Conservation (phyloP, 805 yeast species). For the Saitoella complicata region DNA sequence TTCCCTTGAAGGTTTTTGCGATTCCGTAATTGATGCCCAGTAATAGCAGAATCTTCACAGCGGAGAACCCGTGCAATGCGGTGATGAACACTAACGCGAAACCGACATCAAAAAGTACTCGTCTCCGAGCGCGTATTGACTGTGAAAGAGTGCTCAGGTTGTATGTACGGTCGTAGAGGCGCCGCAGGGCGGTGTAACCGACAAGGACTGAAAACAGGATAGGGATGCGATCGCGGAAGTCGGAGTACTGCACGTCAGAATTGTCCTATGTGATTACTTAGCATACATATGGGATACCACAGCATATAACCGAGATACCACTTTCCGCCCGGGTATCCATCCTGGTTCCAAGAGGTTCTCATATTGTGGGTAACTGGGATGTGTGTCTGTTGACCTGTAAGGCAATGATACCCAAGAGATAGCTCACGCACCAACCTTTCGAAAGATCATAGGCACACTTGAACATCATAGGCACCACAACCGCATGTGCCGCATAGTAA, state of each 20-base stretch:
- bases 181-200: constrained; percentile 40
- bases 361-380: constrained; percentile 54
- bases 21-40: constrained; percentile 37
- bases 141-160: constrained; percentile 7
- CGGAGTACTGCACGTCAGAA: constrained; percentile 76
- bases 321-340: constrained; percentile 80
- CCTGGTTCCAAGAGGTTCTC: constrained; percentile 53
- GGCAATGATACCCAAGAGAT: background rate
- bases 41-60: constrained; percentile 44
- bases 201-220: constrained; percentile 39
- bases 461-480: constrained; percentile 71
- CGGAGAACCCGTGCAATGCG: constrained; percentile 68
- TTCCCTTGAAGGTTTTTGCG: constrained; percentile 20
- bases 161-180: constrained; percentile 14
- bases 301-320: constrained; percentile 17
- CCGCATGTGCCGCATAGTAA: constrained; percentile 43
- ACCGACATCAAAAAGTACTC: constrained; percentile 50
- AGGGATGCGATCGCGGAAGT: constrained; percentile 68
- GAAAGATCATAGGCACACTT: constrained; percentile 2
- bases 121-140: constrained; percentile 3
- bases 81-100: constrained; percentile 56
- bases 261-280: constrained; percentile 35
- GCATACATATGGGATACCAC: background rate
- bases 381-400: constrained; percentile 29
- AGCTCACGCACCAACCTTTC: constrained; percentile 1